Evolutionary conservation across 257 asterid species (phyloP).

Genomic region (Rubia yunnanensis): DNA sequence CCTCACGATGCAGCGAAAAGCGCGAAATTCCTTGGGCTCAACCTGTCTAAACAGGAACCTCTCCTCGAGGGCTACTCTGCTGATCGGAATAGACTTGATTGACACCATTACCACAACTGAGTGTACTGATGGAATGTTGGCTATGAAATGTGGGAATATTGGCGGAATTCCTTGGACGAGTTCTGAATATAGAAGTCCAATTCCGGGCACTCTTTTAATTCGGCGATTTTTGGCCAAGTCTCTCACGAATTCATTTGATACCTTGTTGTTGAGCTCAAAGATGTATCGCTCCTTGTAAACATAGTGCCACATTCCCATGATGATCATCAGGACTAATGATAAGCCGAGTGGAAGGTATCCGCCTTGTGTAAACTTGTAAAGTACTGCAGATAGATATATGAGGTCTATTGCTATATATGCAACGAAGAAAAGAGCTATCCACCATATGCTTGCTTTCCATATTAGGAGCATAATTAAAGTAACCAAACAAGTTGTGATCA

Average conservation of each 20-base stretch:
- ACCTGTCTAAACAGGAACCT: constrained; percentile 57
- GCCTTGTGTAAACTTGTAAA: constrained; percentile 56
- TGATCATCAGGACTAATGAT: constrained; percentile 33
- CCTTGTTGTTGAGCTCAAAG: constrained; percentile 59
- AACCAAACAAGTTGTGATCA: constrained; percentile 49
- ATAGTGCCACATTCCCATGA: constrained; percentile 65
- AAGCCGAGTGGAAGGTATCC: constrained; percentile 59
- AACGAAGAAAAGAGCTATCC: constrained; percentile 34
- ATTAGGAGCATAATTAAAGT: constrained; percentile 51
- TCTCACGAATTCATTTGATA: constrained; percentile 27
- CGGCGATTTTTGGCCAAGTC: constrained; percentile 25
- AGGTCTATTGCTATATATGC: constrained; percentile 31
- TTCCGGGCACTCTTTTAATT: constrained; percentile 43
- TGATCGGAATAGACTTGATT: constrained; percentile 55
- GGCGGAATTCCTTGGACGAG: constrained; percentile 78
- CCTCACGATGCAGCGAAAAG: constrained; percentile 59
- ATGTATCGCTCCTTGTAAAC: constrained; percentile 41
- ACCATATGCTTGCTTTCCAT: constrained; percentile 58
- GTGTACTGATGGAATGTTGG: constrained; percentile 48
- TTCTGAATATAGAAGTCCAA: constrained; percentile 60
- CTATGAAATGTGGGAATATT: constrained; percentile 50
- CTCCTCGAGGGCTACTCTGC: constrained; percentile 43
- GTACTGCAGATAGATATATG: constrained; percentile 39
- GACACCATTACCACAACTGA: constrained; percentile 58
- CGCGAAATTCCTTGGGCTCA: constrained; percentile 35